Conservation (phyloP, 768 basidiomycete genomes). For the Nidularia sp. region DNA sequence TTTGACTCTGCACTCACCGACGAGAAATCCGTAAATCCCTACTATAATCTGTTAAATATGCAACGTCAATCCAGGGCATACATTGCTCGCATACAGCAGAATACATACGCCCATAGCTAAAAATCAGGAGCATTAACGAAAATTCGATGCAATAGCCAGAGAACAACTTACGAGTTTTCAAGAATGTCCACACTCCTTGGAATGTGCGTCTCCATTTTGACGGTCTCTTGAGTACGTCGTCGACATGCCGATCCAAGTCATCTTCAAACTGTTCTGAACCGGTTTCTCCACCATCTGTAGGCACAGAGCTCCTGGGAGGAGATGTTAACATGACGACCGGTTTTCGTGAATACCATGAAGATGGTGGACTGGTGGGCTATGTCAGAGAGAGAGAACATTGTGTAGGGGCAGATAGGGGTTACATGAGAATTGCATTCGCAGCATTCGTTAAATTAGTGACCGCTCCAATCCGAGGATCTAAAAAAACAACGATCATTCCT, state of each 20-base stretch:
- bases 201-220: constrained; percentile 56
- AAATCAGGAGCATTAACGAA: neutral
- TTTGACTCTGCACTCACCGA: constrained; percentile 37
- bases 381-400: neutral
- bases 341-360: constrained; percentile 65
- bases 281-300: constrained; percentile 17
- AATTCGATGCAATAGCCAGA: neutral
- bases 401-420: constrained; percentile 8
- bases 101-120: constrained; percentile 64
- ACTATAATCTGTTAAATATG: constrained; percentile 43
- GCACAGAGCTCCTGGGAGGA: constrained; percentile 24
- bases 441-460: constrained; percentile 76
- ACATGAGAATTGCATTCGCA: constrained; percentile 77
- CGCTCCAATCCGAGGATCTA: constrained; percentile 72
- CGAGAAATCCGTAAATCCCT: constrained; percentile 74
- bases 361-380: constrained; percentile 48
- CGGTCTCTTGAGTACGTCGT: constrained; percentile 64
- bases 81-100: neutral
- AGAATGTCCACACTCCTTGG: constrained; percentile 74
- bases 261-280: constrained; percentile 29
- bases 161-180: constrained; percentile 68
- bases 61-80: neutral
- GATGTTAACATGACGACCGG: constrained; percentile 59
- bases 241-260: constrained; percentile 70
- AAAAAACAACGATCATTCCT: neutral